phyloP scores from a whole-genome alignment of 2,329 filamentous ascomycete genomes.

The Chalaropsis ovoidea region DNA sequence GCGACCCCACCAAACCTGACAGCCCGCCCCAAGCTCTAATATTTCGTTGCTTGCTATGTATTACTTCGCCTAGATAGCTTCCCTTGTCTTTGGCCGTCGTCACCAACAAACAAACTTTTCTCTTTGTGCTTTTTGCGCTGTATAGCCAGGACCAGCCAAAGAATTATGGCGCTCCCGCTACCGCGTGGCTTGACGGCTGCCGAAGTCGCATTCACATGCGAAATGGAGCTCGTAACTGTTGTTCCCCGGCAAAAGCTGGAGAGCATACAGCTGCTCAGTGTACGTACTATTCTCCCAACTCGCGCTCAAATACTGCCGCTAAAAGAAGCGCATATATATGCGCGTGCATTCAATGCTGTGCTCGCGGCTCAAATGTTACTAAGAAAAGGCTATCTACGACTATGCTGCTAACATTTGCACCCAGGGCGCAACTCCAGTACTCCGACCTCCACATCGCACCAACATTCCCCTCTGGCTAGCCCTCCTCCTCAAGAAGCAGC shows the following conservation, averaged over 20 bases:
- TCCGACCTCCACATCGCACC: constrained; percentile 71
- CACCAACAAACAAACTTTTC: not conserved
- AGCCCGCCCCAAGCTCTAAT: not conserved
- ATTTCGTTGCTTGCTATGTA: too few species aligned
- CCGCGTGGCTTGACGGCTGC: constrained; percentile 58
- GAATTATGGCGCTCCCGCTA: constrained; percentile 42
- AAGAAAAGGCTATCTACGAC: not conserved
- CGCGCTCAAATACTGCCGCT: too few species aligned
- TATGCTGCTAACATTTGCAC: constrained; percentile 27
- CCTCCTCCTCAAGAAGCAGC: constrained; percentile 85
- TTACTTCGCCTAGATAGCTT: too few species aligned
- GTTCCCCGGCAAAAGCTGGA: constrained; percentile 86
- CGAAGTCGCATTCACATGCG: constrained; percentile 88
- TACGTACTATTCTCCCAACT: constrained; percentile 41
- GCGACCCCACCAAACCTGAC: constrained; percentile 2
- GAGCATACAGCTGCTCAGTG: constrained; percentile 70
- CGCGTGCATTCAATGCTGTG: too few species aligned
- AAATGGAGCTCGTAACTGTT: constrained; percentile 93
- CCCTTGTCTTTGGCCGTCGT: not conserved
- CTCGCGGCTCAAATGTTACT: too few species aligned
- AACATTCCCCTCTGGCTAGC: constrained; percentile 88
- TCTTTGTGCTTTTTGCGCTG: not conserved
- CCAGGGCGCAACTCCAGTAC: constrained; percentile 65
- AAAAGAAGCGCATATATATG: not conserved
- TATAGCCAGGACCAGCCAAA: not conserved